Percentiles rank a stretch among this genome's conserved stretches.
These are phyloP conservation scores for Coemansia sp. DNA, from an alignment of 192 early-diverging fungal species.

Conservation along the genomic window DNA sequence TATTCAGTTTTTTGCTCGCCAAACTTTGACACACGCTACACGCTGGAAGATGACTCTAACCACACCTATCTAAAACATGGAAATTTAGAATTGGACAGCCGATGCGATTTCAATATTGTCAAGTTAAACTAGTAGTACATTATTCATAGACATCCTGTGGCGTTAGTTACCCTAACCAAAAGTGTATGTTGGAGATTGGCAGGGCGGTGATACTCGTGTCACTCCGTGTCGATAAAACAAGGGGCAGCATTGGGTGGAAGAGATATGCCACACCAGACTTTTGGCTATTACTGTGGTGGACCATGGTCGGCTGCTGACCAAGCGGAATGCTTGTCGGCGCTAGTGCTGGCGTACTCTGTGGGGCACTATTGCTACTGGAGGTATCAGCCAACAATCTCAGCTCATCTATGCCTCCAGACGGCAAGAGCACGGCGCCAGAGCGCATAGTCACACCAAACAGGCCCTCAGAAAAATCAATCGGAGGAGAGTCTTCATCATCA, in stretches of 20 bases:
- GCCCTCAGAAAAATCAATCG: background rate
- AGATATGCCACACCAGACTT: conserved; percentile 25
- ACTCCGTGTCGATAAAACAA: conserved; percentile 45
- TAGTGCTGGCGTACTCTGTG: conserved; percentile 3
- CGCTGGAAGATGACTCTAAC: too few species aligned
- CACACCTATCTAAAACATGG: too few species aligned
- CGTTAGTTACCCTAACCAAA: conserved; percentile 19
- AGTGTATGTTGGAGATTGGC: conserved; percentile 47
- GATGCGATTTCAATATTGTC: background rate
- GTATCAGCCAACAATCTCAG: conserved; percentile 15
- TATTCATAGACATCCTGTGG: background rate
- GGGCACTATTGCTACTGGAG: background rate
- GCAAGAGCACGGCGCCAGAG: conserved; percentile 31
- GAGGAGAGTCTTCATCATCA: background rate
- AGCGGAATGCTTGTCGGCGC: background rate
- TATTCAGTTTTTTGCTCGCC: too few species aligned
- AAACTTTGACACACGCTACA: too few species aligned
- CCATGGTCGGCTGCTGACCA: background rate
- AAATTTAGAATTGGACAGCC: background rate
- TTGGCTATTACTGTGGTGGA: conserved; percentile 4
- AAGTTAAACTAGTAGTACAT: background rate
- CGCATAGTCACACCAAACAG: conserved; percentile 1
- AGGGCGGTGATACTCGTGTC: conserved; percentile 27
- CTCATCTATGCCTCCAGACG: conserved; percentile 34
- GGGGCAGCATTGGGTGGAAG: conserved; percentile 43